These are phyloP conservation scores for Debaryomyces maramus DNA, from an alignment of 805 yeast species.

Conservation along the genomic window DNA sequence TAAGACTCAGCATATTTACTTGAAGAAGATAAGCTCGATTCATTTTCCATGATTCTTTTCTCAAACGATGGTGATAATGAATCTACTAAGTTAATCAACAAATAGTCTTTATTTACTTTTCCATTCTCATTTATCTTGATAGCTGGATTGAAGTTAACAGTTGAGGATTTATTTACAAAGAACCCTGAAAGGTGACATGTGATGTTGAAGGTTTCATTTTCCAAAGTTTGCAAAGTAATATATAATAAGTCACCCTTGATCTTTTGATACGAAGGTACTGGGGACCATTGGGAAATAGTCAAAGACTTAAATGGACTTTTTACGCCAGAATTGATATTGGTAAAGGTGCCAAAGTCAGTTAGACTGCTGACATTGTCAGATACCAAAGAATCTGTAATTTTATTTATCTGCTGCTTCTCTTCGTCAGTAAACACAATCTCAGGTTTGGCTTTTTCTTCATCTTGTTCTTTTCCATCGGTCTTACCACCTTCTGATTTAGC, in stretches of 20 bases:
- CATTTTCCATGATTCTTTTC: conserved; percentile 53
- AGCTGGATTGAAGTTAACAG: conserved; percentile 68
- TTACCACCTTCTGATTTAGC: conserved; percentile 17
- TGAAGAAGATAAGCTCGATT: conserved; percentile 38
- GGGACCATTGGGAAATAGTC: conserved; percentile 78
- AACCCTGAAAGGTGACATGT: conserved; percentile 82
- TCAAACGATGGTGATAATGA: conserved; percentile 65
- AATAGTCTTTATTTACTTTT: conserved; percentile 38
- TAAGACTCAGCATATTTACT: conserved; percentile 53
- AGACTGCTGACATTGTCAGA: conserved; percentile 11
- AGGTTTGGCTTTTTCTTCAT: conserved; percentile 10
- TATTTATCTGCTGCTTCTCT: conserved; percentile 23
- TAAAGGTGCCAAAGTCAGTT: conserved; percentile 27
- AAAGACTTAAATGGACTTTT: conserved; percentile 56
- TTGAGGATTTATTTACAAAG: conserved; percentile 68
- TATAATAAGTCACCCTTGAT: conserved; percentile 79
- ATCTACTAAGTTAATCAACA: conserved; percentile 61
- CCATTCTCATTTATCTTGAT: conserved; percentile 42
- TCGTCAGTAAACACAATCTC: conserved; percentile 23
- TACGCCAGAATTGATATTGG: conserved; percentile 26
- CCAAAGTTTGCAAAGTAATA: conserved; percentile 72
- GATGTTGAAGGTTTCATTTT: conserved; percentile 74
- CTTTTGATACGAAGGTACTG: conserved; percentile 66
- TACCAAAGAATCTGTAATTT: conserved; percentile 14
- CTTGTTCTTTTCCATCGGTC: conserved; percentile 10